Conservation (phyloP, 2,329 filamentous ascomycete species). For the Colletotrichum sp. region DNA sequence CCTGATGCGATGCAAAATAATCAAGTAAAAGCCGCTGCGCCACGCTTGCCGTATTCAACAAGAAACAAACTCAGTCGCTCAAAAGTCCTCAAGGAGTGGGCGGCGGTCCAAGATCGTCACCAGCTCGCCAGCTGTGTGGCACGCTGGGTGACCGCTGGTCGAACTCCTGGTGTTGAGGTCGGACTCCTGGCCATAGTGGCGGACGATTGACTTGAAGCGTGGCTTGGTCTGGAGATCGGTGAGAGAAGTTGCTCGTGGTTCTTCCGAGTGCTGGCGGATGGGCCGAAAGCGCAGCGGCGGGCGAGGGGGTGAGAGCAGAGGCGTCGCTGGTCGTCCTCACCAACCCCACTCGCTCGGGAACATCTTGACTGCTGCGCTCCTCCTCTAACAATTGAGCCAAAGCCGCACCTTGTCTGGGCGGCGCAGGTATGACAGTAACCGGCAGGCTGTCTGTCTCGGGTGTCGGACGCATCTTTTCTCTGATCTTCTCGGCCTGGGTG, state of each 20-base stretch:
- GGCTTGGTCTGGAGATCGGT: not conserved
- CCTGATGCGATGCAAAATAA: conserved; percentile 10
- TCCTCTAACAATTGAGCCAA: conserved; percentile 63
- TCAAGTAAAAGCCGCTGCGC: conserved; percentile 4
- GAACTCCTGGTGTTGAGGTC: conserved; percentile 36
- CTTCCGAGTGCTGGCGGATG: not conserved
- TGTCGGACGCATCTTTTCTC: conserved; percentile 60
- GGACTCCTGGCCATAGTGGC: conserved; percentile 49
- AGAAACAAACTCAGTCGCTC: not conserved
- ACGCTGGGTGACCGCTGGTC: not conserved
- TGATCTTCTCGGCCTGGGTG: conserved; percentile 63
- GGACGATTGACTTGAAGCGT: conserved; percentile 36
- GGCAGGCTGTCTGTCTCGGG: conserved; percentile 61
- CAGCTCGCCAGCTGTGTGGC: conserved; percentile 21
- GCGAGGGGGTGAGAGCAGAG: conserved; percentile 8
- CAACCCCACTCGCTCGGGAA: not conserved
- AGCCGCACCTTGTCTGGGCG: conserved; percentile 60
- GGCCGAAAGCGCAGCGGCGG: not conserved
- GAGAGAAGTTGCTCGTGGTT: conserved; percentile 17
- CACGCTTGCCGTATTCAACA: conserved; percentile 7
- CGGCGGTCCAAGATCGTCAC: conserved; percentile 24
- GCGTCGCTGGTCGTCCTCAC: conserved; percentile 11
- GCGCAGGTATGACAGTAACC: conserved; percentile 66
- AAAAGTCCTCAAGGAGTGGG: not conserved
- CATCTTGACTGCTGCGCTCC: conserved; percentile 36